A percentile compares a stretch with the other conserved stretches of the same genome.
phyloP scores from a whole-genome alignment of 371 early-diverging fungal species.

The Choanephora cucurbitarum region DNA sequence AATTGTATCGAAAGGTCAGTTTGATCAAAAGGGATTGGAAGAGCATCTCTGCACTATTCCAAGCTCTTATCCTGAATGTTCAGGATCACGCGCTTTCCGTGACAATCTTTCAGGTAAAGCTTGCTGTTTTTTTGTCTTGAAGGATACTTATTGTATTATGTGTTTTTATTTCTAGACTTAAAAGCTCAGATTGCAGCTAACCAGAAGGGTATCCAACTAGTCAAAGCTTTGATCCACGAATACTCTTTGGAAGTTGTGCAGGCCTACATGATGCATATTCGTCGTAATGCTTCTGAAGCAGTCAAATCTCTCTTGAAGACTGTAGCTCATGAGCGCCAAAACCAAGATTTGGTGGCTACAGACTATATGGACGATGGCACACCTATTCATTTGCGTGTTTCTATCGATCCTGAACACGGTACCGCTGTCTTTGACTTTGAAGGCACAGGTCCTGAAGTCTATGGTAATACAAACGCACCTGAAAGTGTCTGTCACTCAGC shows the following conservation, averaged over 20 bases:
- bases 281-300: slow-evolving; percentile 85
- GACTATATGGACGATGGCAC: slow-evolving; percentile 97
- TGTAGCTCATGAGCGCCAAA: slow-evolving; percentile 47
- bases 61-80: slow-evolving; percentile 82
- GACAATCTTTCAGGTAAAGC: slow-evolving; percentile 82
- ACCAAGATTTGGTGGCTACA: slow-evolving; percentile 57
- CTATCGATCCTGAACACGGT: slow-evolving; percentile 72
- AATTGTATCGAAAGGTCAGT: slow-evolving; percentile 78
- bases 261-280: slow-evolving; percentile 90
- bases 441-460: slow-evolving; percentile 88
- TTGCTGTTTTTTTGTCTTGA: not conserved
- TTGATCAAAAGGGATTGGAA: slow-evolving; percentile 78
- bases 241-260: slow-evolving; percentile 88
- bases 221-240: slow-evolving; percentile 80
- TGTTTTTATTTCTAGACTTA: slow-evolving; percentile 58
- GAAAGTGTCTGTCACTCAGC: slow-evolving; percentile 78
- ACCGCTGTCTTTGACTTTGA: slow-evolving; percentile 90
- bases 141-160: not conserved
- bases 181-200: slow-evolving; percentile 97
- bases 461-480: slow-evolving; percentile 72
- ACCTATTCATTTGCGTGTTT: slow-evolving; percentile 74
- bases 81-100: slow-evolving; percentile 81
- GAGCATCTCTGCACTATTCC: slow-evolving; percentile 79
- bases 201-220: slow-evolving; percentile 87
- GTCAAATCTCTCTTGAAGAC: slow-evolving; percentile 76